A percentile compares a stretch with the other conserved stretches of the same genome.
phyloP scores from a whole-genome alignment of 345 rosid genomes.

The Carallia brachiata region DNA sequence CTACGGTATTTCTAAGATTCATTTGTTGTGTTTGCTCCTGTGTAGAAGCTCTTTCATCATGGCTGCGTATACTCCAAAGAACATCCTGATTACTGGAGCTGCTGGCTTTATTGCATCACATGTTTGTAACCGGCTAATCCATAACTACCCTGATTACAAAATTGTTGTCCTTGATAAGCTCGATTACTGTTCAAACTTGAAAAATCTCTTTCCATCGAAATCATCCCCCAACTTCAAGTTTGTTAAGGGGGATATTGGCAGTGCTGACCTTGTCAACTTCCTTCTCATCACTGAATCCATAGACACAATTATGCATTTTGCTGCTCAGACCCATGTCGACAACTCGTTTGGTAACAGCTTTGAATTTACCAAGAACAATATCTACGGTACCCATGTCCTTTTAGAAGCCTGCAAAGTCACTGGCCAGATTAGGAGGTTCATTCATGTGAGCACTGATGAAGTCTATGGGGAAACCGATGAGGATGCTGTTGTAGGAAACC shows the following conservation, averaged over 20 bases:
- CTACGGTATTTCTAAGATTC: neutral
- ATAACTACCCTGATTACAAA: constrained; percentile 77
- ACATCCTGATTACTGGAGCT: constrained; percentile 85
- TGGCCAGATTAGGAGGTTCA: constrained; percentile 82
- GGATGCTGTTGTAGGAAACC: constrained; percentile 90
- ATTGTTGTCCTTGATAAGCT: constrained; percentile 87
- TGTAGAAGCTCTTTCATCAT: constrained; percentile 17
- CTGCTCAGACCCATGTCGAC: constrained; percentile 88
- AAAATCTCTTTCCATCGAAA: constrained; percentile 66
- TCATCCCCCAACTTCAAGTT: constrained; percentile 74
- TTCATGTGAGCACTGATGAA: constrained; percentile 92
- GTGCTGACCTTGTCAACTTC: constrained; percentile 87
- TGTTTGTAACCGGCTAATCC: constrained; percentile 68
- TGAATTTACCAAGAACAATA: constrained; percentile 86
- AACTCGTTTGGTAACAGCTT: constrained; percentile 89
- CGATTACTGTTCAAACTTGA: constrained; percentile 81
- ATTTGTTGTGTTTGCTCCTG: neutral
- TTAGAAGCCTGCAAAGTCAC: constrained; percentile 91
- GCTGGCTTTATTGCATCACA: constrained; percentile 88
- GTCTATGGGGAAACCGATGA: constrained; percentile 94
- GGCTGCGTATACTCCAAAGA: constrained; percentile 60
- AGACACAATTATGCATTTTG: constrained; percentile 91
- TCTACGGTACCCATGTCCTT: constrained; percentile 85
- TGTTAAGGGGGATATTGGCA: constrained; percentile 78
- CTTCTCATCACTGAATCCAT: constrained; percentile 84